Conservation (phyloP, 78 protist genomes). For the Acrasis kona region DNA sequence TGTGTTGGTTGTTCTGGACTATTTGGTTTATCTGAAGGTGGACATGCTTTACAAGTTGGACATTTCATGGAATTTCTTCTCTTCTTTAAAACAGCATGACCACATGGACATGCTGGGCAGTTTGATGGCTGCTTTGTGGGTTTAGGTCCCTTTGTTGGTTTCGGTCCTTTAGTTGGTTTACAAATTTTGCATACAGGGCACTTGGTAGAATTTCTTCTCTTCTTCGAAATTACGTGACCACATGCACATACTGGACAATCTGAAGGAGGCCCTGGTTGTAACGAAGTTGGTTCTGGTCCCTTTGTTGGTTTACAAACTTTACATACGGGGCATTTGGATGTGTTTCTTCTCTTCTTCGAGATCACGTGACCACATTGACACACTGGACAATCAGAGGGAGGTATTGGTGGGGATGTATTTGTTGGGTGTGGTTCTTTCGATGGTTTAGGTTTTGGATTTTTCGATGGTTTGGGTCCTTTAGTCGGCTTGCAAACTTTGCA, state of each 20-base stretch:
- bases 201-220: constrained; percentile 4
- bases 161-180: not conserved
- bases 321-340: constrained; percentile 10
- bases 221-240: not conserved
- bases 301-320: not conserved
- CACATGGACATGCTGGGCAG: not conserved
- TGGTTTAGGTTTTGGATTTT: not conserved
- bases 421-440: not conserved
- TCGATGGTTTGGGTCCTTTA: not conserved
- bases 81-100: not conserved
- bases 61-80: too few species aligned
- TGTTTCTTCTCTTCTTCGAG: not conserved
- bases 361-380: not conserved
- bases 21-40: not conserved
- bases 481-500: not conserved
- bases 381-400: not conserved
- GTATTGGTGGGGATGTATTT: too few species aligned
- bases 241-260: not conserved
- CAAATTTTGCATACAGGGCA: not conserved
- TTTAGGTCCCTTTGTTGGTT: not conserved
- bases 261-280: not conserved
- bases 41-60: too few species aligned
- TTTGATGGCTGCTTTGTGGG: not conserved
- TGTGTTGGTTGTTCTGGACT: too few species aligned
- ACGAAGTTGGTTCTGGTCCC: not conserved